Conservation (phyloP, 73 alveolate species). For the Tetrahymena elliotti region DNA sequence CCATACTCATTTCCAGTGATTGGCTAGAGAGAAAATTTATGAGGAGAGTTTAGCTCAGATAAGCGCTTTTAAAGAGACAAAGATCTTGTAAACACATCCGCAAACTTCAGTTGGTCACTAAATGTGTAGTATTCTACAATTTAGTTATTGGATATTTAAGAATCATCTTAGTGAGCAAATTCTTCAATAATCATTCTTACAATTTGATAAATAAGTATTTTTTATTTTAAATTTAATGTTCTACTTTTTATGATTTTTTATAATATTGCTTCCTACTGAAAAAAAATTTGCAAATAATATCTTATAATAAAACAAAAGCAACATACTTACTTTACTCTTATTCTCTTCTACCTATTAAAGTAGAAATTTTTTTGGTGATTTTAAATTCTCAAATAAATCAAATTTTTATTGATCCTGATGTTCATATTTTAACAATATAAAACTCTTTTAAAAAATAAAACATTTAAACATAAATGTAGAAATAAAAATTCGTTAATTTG, state of each 20-base stretch:
- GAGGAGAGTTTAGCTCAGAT: background rate
- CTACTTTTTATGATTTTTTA: too few species aligned
- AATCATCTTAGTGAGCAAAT: background rate
- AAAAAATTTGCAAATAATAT: too few species aligned
- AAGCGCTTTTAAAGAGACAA: background rate
- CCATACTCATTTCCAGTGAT: background rate
- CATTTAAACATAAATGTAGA: too few species aligned
- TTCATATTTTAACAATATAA: too few species aligned
- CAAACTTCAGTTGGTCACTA: background rate
- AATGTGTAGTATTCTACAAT: background rate
- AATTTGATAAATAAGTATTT: background rate
- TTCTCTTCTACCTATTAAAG: background rate
- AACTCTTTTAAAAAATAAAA: too few species aligned
- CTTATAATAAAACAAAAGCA: background rate
- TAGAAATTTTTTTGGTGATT: too few species aligned
- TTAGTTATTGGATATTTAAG: background rate
- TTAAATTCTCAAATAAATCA: too few species aligned
- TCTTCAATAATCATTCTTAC: background rate
- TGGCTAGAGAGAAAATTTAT: background rate
- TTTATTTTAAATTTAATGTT: background rate
- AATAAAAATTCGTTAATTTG: too few species aligned
- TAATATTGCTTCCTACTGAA: too few species aligned
- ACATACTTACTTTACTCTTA: background rate
- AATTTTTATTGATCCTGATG: too few species aligned
- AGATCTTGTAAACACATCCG: background rate